phyloP scores from a whole-genome alignment of 2,329 filamentous ascomycete species.

The Ascochyta lentis region DNA sequence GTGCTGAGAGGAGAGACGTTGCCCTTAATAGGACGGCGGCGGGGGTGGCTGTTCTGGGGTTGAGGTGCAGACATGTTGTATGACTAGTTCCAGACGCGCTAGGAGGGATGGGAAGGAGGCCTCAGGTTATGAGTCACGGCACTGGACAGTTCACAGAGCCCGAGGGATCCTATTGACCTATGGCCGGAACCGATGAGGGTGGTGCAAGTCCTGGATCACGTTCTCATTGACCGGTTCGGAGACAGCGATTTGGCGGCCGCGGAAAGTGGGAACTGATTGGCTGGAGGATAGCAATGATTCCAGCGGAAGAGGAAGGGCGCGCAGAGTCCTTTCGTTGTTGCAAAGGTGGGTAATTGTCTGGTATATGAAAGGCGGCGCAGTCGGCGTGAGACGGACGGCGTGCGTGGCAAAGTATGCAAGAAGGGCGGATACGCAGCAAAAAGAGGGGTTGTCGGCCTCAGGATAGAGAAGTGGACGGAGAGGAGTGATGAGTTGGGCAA shows the following conservation, averaged over 20 bases:
- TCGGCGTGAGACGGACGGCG: constrained; percentile 37
- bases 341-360: constrained; percentile 27
- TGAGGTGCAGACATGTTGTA: constrained; percentile 48
- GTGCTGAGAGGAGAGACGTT: constrained; percentile 44
- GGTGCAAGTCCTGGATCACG: constrained; percentile 33
- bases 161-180: constrained; percentile 31
- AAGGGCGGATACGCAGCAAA: constrained; percentile 31
- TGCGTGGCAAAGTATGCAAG: constrained; percentile 32
- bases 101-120: constrained; percentile 35
- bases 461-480: constrained; percentile 28
- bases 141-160: constrained; percentile 33
- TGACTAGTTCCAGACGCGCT: constrained; percentile 42
- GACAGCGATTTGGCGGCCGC: constrained; percentile 17
- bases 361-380: constrained; percentile 47
- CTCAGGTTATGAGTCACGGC: constrained; percentile 47
- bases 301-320: constrained; percentile 39
- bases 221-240: constrained; percentile 32
- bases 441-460: constrained; percentile 39
- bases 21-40: constrained; percentile 54
- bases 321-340: constrained; percentile 28
- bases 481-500: constrained; percentile 27
- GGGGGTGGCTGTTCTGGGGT: constrained; percentile 52
- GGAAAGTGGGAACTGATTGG: constrained; percentile 17
- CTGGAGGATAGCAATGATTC: constrained; percentile 16
- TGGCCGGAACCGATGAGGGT: constrained; percentile 30